phyloP scores from a whole-genome alignment of 139 green algal genomes.

The Haematococcus sp. region DNA sequence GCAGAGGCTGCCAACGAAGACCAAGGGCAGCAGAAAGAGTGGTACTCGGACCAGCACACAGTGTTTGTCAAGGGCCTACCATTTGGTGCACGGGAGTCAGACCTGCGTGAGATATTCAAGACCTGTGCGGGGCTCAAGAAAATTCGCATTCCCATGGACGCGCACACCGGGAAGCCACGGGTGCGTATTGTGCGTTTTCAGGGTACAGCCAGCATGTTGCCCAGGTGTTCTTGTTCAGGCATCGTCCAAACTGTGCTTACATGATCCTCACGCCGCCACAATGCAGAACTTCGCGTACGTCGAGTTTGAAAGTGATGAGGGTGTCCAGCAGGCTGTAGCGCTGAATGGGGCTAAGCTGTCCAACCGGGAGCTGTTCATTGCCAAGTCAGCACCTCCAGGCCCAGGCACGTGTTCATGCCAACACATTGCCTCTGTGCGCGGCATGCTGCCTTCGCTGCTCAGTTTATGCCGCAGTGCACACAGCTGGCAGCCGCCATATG shows the following conservation, averaged over 20 bases:
- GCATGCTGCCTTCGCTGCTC: too few relatives aligned
- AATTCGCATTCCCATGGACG: neutral
- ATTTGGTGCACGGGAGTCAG: neutral
- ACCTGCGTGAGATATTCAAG: conserved; percentile 1
- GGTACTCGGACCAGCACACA: conserved; percentile 5
- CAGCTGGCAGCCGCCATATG: too few relatives aligned
- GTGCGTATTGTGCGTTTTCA: neutral
- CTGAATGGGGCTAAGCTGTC: conserved; percentile 3
- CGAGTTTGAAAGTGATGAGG: conserved; percentile 7
- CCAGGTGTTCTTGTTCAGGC: too few relatives aligned
- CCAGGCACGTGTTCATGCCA: too few relatives aligned
- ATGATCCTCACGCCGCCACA: too few relatives aligned
- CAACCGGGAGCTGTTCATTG: neutral
- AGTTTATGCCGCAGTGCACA: too few relatives aligned
- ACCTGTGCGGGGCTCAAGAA: neutral
- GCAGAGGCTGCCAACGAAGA: neutral
- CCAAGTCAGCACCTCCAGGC: conserved; percentile 3
- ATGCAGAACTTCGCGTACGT: conserved; percentile 11
- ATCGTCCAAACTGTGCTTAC: too few relatives aligned
- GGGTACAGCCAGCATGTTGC: neutral
- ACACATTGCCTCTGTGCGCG: too few relatives aligned
- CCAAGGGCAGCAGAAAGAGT: neutral
- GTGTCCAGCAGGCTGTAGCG: conserved; percentile 1
- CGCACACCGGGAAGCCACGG: neutral
- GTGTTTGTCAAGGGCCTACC: conserved; percentile 8